These are phyloP conservation scores for Dryadomyces quercus-mongolicae DNA, from an alignment of 2,329 filamentous ascomycete species.

Conservation along the genomic window DNA sequence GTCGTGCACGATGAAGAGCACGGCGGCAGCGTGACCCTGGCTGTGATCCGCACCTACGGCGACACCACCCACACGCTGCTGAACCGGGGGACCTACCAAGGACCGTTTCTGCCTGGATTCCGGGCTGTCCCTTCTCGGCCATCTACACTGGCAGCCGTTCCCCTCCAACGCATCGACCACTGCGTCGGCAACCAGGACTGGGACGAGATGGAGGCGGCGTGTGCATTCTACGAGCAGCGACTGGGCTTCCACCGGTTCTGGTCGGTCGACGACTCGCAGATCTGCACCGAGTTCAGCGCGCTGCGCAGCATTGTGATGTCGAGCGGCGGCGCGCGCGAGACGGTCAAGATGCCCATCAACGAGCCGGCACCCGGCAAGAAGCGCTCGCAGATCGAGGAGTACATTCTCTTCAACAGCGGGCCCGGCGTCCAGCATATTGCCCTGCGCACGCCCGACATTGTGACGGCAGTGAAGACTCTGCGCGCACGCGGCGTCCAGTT, in stretches of 20 bases:
- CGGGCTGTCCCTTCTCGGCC: constrained; percentile 34
- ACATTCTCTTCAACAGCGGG: constrained; percentile 79
- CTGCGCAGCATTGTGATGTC: constrained; percentile 86
- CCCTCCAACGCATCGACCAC: constrained; percentile 74
- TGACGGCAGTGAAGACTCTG: constrained; percentile 63
- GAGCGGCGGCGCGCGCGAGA: constrained; percentile 64
- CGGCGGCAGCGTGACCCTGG: constrained; percentile 61
- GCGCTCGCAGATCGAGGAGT: constrained; percentile 90
- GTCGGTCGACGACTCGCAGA: constrained; percentile 87
- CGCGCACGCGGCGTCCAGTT: constrained; percentile 86
- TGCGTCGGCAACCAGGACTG: constrained; percentile 96
- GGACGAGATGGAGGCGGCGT: constrained; percentile 66
- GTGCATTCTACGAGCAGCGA: constrained; percentile 69
- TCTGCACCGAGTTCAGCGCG: constrained; percentile 85
- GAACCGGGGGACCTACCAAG: constrained; percentile 56
- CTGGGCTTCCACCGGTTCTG: constrained; percentile 95
- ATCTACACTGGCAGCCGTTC: constrained; percentile 50
- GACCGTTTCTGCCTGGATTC: constrained; percentile 76
- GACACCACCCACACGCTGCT: constrained; percentile 92
- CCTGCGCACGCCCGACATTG: constrained; percentile 69
- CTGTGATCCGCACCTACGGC: constrained; percentile 82
- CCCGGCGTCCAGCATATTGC: constrained; percentile 91
- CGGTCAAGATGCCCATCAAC: constrained; percentile 98
- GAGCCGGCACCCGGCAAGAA: constrained; percentile 85
- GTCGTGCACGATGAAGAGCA: constrained; percentile 41